These are phyloP conservation scores for Diplodia seriata DNA, from an alignment of 2,329 filamentous ascomycete genomes.

Conservation along the genomic window DNA sequence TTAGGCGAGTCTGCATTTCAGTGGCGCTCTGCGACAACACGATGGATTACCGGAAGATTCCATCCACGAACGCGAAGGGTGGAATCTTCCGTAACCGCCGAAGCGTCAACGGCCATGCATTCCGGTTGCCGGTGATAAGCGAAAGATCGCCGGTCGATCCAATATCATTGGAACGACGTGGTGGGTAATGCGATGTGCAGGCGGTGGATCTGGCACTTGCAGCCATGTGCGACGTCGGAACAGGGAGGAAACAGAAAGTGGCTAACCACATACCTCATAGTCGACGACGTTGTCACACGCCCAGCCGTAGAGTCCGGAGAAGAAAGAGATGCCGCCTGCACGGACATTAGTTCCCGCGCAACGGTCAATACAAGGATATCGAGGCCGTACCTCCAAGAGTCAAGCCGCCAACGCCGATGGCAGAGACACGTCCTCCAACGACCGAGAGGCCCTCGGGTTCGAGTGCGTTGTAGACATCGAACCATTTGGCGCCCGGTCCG, in stretches of 20 bases:
- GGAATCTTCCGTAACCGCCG: background rate
- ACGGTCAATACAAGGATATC: constrained; percentile 34
- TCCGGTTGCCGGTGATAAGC: background rate
- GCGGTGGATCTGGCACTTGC: constrained; percentile 7
- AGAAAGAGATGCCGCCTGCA: constrained; percentile 47
- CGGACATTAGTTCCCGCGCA: background rate
- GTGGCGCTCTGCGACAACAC: background rate
- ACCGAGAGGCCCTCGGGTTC: constrained; percentile 39
- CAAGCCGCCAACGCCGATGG: constrained; percentile 45
- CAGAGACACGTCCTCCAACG: constrained; percentile 42
- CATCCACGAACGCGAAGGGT: background rate
- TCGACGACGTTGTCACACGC: constrained; percentile 48
- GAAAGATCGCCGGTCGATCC: background rate
- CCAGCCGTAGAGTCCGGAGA: constrained; percentile 41
- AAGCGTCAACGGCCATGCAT: background rate
- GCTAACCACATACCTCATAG: constrained; percentile 41
- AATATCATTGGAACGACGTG: background rate
- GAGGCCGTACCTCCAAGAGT: constrained; percentile 44
- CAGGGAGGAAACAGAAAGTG: constrained; percentile 26
- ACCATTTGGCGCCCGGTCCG: constrained; percentile 45
- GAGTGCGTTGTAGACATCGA: constrained; percentile 41
- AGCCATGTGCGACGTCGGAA: constrained; percentile 28
- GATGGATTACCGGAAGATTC: background rate
- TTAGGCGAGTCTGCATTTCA: background rate
- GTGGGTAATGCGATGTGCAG: background rate